phyloP scores from a whole-genome alignment of 257 asterid species.

The Plectranthus barbatus region DNA sequence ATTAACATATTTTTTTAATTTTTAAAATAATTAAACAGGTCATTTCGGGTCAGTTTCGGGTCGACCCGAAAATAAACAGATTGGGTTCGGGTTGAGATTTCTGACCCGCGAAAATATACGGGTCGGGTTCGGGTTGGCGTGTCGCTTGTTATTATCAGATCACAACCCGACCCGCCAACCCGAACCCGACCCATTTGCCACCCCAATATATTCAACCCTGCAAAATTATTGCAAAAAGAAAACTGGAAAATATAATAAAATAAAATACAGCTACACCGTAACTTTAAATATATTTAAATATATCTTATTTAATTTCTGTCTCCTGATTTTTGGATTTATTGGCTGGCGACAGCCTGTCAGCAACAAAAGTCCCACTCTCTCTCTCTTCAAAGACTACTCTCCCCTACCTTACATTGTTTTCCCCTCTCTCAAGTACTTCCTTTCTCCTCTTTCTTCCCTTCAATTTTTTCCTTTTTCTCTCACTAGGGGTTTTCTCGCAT shows the following conservation, averaged over 20 bases:
- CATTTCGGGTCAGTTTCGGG: no score
- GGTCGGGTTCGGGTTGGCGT: no score
- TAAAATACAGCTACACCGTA: constrained; percentile 7
- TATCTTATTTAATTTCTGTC: background rate
- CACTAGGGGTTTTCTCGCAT: constrained; percentile 25
- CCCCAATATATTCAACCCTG: no score
- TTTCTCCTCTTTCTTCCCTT: background rate
- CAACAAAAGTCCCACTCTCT: constrained; percentile 26
- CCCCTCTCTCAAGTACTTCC: constrained; percentile 11
- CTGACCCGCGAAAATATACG: no score
- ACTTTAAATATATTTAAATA: background rate
- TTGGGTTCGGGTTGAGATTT: no score
- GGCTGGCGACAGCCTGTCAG: constrained; percentile 44
- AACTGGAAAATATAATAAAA: background rate
- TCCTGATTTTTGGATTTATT: constrained; percentile 20
- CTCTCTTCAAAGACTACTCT: constrained; percentile 24
- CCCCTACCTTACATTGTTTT: constrained; percentile 25
- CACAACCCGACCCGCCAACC: no score
- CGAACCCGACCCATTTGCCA: no score
- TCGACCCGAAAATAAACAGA: no score
- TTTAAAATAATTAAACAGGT: no score
- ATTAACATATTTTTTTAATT: no score
- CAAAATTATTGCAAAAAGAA: background rate
- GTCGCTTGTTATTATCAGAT: no score
- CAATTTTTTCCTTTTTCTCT: constrained; percentile 3